These are phyloP conservation scores for Kwoniella dendrophila DNA, from an alignment of 768 basidiomycete genomes.

Conservation along the genomic window DNA sequence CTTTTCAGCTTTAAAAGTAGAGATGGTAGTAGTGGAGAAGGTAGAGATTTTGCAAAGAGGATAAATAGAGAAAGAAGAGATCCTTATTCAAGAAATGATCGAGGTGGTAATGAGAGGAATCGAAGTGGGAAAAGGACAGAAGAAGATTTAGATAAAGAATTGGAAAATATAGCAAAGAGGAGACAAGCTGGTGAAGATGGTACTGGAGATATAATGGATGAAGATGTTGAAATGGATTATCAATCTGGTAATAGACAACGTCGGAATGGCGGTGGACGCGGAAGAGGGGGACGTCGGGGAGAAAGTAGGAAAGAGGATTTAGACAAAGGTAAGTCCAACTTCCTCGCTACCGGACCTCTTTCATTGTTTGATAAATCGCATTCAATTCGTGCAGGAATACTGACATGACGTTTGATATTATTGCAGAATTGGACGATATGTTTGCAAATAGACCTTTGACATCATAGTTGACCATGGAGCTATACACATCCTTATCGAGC, in stretches of 20 bases:
- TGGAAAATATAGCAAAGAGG: constrained; percentile 86
- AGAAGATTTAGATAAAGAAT: constrained; percentile 86
- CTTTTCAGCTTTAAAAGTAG: constrained; percentile 23
- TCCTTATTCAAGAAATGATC: constrained; percentile 62
- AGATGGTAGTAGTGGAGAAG: constrained; percentile 31
- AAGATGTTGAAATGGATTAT: constrained; percentile 61
- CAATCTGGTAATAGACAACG: constrained; percentile 4
- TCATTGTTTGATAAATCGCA: background rate
- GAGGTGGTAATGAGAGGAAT: constrained; percentile 72
- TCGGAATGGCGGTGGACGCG: constrained; percentile 3
- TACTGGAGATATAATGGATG: constrained; percentile 72
- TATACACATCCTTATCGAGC: too few species aligned
- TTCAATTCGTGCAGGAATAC: background rate
- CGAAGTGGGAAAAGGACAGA: constrained; percentile 82
- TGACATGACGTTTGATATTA: background rate
- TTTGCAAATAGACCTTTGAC: constrained; percentile 33
- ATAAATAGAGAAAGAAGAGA: constrained; percentile 62
- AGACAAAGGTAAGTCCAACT: constrained; percentile 42
- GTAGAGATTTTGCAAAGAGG: constrained; percentile 37
- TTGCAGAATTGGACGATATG: constrained; percentile 45
- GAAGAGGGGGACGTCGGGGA: constrained; percentile 22
- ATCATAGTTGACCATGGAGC: background rate
- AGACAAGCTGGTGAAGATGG: constrained; percentile 73
- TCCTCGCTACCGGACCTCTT: background rate
- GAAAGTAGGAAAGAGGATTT: constrained; percentile 40